phyloP scores from a whole-genome alignment of 768 basidiomycete species.

The Tephrocybe sp. region DNA sequence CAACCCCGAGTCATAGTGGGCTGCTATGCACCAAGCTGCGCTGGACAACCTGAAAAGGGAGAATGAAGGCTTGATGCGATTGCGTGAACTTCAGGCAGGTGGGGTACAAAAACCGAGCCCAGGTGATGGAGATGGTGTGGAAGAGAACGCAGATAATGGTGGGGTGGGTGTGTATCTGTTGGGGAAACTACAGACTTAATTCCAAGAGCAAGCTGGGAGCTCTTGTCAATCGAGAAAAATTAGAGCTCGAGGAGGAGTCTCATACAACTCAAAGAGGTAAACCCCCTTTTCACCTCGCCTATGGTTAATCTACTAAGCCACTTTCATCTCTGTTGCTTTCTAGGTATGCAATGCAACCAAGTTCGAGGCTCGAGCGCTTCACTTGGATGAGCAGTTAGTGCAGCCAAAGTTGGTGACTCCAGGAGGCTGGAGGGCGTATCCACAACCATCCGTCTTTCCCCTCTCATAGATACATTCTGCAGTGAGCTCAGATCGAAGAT shows the following conservation, averaged over 20 bases:
- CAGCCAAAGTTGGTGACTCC: too few species aligned
- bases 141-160: not conserved
- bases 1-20: constrained; percentile 40
- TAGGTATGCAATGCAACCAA: constrained; percentile 83
- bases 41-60: constrained; percentile 79
- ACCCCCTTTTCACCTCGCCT: not conserved
- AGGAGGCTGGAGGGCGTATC: too few species aligned
- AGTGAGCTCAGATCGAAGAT: too few species aligned
- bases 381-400: too few species aligned
- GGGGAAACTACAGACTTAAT: constrained; percentile 45
- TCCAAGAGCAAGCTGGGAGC: constrained; percentile 79
- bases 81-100: constrained; percentile 46
- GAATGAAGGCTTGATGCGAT: constrained; percentile 77
- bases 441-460: too few species aligned
- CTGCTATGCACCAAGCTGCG: constrained; percentile 69
- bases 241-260: constrained; percentile 62
- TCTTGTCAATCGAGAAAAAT: constrained; percentile 67
- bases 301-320: not conserved
- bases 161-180: too few species aligned
- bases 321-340: not conserved
- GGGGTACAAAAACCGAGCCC: constrained; percentile 19
- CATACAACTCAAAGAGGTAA: constrained; percentile 75
- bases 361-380: too few species aligned
- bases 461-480: too few species aligned
- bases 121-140: not conserved